Conservation (phyloP, 73 alveolate species). For the Uronychia setigera region DNA sequence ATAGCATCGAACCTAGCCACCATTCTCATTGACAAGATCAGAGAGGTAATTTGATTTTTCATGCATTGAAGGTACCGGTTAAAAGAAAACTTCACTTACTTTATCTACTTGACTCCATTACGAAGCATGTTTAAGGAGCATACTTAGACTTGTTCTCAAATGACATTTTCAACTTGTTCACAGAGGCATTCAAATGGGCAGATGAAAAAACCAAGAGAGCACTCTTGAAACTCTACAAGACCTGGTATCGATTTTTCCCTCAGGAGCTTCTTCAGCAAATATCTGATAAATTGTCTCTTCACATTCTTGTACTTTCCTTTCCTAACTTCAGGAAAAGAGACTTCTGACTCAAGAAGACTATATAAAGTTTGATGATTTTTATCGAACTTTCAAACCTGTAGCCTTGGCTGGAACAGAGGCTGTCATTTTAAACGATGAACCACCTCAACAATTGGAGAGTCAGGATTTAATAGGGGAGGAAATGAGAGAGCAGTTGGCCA, state of each 20-base stretch:
- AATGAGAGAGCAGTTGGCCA: no score
- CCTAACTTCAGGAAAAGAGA: not conserved
- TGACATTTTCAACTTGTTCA: not conserved
- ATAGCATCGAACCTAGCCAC: slow-evolving; percentile 1
- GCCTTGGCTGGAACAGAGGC: no score
- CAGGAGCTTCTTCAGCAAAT: not conserved
- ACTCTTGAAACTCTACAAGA: slow-evolving; percentile 12
- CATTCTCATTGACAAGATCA: slow-evolving; percentile 2
- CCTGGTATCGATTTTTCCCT: slow-evolving; percentile 22
- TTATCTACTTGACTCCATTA: slow-evolving; percentile 28
- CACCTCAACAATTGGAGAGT: no score
- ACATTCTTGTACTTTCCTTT: not conserved
- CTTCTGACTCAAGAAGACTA: not conserved
- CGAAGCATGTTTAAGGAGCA: slow-evolving; percentile 22
- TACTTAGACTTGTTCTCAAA: slow-evolving; percentile 10
- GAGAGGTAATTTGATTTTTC: slow-evolving; percentile 15
- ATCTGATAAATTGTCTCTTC: not conserved
- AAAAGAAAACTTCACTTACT: slow-evolving; percentile 7
- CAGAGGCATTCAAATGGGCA: slow-evolving; percentile 16
- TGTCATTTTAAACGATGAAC: no score
- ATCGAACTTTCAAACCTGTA: not conserved
- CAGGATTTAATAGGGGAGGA: no score
- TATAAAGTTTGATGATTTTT: not conserved
- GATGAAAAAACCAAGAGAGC: slow-evolving; percentile 5
- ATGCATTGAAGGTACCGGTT: not conserved